A percentile compares a stretch with the other conserved stretches of the same genome.
Evolutionary conservation across 306 rosid genomes (phyloP).

Genomic region (Myrica gale): DNA sequence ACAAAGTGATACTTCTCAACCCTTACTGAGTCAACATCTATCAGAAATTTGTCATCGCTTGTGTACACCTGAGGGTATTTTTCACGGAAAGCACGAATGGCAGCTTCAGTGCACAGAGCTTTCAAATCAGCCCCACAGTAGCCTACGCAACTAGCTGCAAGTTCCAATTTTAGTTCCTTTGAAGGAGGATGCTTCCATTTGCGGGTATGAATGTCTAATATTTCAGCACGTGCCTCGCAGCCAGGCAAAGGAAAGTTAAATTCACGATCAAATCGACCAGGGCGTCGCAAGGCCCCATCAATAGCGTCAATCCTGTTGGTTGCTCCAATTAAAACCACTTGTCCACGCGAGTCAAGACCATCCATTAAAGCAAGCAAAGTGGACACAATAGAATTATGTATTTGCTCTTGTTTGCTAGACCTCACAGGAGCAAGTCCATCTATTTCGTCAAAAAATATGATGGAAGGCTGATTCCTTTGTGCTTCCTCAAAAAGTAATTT

Average conservation of each 20-base stretch:
- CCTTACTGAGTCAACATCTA: conserved; percentile 86
- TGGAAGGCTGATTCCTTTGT: conserved; percentile 95
- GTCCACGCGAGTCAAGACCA: conserved; percentile 99
- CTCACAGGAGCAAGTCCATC: conserved; percentile 99
- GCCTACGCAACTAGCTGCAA: conserved; percentile 98
- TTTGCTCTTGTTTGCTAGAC: conserved; percentile 98
- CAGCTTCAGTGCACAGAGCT: conserved; percentile 99
- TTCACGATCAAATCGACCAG: conserved; percentile 98
- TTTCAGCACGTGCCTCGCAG: conserved; percentile 93
- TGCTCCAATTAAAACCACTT: conserved; percentile 97
- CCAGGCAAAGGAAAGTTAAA: conserved; percentile 94
- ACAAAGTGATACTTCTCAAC: conserved; percentile 87
- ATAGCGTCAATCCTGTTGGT: conserved; percentile 97
- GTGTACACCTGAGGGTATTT: conserved; percentile 96
- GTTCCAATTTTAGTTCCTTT: conserved; percentile 68
- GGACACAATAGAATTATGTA: conserved; percentile 97
- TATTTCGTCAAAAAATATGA: conserved; percentile 95
- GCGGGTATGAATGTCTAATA: conserved; percentile 89
- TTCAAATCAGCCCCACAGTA: conserved; percentile 98
- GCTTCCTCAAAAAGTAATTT: conserved; percentile 99
- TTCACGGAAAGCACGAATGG: conserved; percentile 92
- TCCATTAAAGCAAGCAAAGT: conserved; percentile 99
- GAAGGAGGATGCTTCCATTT: conserved; percentile 95
- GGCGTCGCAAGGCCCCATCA: conserved; percentile 98
- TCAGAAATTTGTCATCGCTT: conserved; percentile 90